Conservation (phyloP, 805 yeast genomes). For the Saturnispora saitoi region DNA sequence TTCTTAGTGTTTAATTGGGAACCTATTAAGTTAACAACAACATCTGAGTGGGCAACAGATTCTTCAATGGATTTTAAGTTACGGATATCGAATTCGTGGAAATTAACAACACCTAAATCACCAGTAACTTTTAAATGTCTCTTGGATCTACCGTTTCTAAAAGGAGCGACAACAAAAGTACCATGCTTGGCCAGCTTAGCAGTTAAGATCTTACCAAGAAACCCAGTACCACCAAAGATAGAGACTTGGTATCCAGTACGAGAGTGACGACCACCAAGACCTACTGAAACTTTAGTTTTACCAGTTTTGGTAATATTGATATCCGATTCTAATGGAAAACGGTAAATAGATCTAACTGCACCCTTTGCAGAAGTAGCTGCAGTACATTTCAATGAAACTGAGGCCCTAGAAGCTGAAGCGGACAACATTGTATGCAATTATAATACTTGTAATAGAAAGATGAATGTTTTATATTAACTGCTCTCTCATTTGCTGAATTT, state of each 20-base stretch:
- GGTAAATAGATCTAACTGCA: constrained; percentile 17
- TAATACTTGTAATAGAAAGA: background rate
- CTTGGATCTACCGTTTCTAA: constrained; percentile 67
- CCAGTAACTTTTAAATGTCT: constrained; percentile 77
- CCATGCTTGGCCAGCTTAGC: constrained; percentile 78
- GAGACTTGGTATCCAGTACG: constrained; percentile 86
- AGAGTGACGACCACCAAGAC: constrained; percentile 76
- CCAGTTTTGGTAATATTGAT: constrained; percentile 67
- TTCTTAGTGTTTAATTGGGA: constrained; percentile 69
- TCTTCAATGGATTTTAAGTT: constrained; percentile 69
- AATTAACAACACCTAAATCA: constrained; percentile 80
- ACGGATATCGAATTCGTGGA: constrained; percentile 74
- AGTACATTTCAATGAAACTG: constrained; percentile 1
- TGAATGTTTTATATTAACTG: background rate
- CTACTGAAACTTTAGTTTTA: constrained; percentile 61
- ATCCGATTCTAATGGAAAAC: constrained; percentile 43
- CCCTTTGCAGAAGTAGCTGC: constrained; percentile 1
- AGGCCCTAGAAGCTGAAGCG: background rate
- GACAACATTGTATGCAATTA: background rate
- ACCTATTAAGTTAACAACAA: constrained; percentile 74
- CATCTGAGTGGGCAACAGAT: constrained; percentile 70
- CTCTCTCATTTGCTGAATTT: constrained; percentile 1
- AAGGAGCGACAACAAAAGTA: constrained; percentile 69
- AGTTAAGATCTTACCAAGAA: constrained; percentile 63
- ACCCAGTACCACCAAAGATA: constrained; percentile 77